A percentile compares a stretch with the other conserved stretches of the same genome.
These are phyloP conservation scores for Tilletia caries DNA, from an alignment of 1,284 basidiomycete genomes.

Conservation along the genomic window DNA sequence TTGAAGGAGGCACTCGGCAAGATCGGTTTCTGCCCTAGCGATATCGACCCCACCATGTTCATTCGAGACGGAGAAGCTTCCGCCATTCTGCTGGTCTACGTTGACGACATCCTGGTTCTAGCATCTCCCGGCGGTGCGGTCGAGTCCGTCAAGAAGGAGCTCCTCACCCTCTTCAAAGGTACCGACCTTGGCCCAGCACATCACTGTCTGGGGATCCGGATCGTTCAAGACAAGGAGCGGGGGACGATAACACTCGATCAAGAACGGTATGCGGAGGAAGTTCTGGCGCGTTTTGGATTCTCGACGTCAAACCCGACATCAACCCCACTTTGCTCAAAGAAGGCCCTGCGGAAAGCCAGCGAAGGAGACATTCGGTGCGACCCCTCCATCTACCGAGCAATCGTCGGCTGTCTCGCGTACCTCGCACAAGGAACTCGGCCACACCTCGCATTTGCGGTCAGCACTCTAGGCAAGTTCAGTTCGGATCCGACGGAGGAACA, in stretches of 20 bases:
- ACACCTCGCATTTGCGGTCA: constrained; percentile 57
- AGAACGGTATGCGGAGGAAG: too few species aligned
- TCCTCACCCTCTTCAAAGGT: background rate
- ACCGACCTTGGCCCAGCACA: background rate
- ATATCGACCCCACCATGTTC: background rate
- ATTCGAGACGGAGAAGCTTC: background rate
- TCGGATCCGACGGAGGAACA: constrained; percentile 51
- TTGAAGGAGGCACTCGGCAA: background rate
- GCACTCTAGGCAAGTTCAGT: too few species aligned
- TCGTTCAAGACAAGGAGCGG: too few species aligned
- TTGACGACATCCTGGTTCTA: too few species aligned
- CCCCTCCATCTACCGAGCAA: background rate
- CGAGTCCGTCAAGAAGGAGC: background rate
- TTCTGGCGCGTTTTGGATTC: background rate
- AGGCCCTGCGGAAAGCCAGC: background rate
- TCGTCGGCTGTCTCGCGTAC: constrained; percentile 57
- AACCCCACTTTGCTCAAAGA: background rate
- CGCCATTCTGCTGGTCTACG: background rate
- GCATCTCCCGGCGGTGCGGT: background rate
- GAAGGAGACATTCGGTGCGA: background rate
- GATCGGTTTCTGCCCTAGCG: background rate
- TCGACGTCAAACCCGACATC: background rate
- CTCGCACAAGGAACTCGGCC: constrained; percentile 55
- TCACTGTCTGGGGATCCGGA: too few species aligned
- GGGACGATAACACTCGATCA: too few species aligned